Conservation (phyloP, 2,329 filamentous ascomycete species). For the Penicillium vulpinum region DNA sequence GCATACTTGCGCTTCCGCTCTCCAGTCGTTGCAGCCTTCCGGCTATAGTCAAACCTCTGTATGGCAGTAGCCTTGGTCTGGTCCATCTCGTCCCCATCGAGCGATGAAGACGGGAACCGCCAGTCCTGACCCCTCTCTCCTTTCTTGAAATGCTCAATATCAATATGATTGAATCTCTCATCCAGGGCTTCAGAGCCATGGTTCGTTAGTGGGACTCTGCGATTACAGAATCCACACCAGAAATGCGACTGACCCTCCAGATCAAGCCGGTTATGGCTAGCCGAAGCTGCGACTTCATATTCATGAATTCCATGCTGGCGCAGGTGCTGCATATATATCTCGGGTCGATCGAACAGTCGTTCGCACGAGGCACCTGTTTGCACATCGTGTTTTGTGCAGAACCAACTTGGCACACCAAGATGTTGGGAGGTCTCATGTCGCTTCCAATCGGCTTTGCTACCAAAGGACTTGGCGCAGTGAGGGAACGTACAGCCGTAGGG, state of each 20-base stretch:
- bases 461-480: constrained; percentile 70
- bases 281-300: constrained; percentile 28
- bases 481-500: constrained; percentile 80
- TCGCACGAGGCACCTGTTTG: constrained; percentile 50
- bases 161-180: constrained; percentile 71
- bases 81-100: background rate
- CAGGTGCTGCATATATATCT: constrained; percentile 65
- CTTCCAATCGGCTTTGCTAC: constrained; percentile 95
- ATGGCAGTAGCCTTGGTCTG: background rate
- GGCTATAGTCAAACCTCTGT: background rate
- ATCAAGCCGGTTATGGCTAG: constrained; percentile 61
- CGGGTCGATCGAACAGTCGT: constrained; percentile 58
- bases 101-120: constrained; percentile 24
- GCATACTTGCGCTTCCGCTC: constrained; percentile 17
- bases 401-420: constrained; percentile 69
- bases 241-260: constrained; percentile 65
- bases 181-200: constrained; percentile 59
- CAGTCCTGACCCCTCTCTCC: constrained; percentile 38
- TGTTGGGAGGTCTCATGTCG: constrained; percentile 84
- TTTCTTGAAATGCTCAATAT: constrained; percentile 52
- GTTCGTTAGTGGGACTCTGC: constrained; percentile 55
- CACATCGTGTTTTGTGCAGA: constrained; percentile 56
- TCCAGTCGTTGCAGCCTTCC: background rate
- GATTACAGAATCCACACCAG: constrained; percentile 83
- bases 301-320: constrained; percentile 46